Evolutionary conservation across 768 basidiomycete genomes (phyloP), one percentile per base, ranked within the genome.

Genomic region (Sarcodon sp.): DNA sequence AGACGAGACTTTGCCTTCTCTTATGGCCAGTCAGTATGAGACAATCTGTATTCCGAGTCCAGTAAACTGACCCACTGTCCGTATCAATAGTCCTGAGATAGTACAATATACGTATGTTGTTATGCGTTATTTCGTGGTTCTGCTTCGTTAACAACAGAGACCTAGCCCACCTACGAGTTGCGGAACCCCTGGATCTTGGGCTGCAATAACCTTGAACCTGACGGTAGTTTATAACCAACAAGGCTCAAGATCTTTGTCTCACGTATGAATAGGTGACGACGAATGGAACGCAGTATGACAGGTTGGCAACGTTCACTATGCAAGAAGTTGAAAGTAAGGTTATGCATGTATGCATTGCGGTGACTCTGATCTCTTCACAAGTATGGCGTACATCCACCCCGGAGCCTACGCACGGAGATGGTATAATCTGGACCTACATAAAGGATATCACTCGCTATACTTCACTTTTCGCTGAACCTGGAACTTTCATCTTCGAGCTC

Each of bases 301-400:
- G 83, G 11, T 67, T 86, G 6, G 82, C 75, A 1, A 73, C 79
- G 12, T 83, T 89, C 54, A 83, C 81, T 5, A 80, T 87, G 58
- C 77, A 84, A 33, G 79, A 85, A 55, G 82, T 83, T 6, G 86
- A 87, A 61, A 84, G 81, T 83, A 55, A 51, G n/a, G 77, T 58
- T 13, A 1, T 33, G 3, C 18, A 21, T 10, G n/a, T 8, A 34
- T 18, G 1, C 1, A 35, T 12, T 18, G 12, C 10, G 13, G 32
- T 47, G n/a, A 38, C 18, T 10, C 43, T 48, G 11, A 43, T 16
- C 35, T 36, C 35, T 1, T 44, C 31, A n/a, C 6, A 7, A 84
- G 82, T 87, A 45, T 86, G 85, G 86, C 70, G 86, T 35, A 86
- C 82, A 15, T 86, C 83, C 0, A 88, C 86, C 13, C 79, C 85